Conservation (phyloP, 371 early-diverging fungal genomes). For the Mucor piriformis region DNA sequence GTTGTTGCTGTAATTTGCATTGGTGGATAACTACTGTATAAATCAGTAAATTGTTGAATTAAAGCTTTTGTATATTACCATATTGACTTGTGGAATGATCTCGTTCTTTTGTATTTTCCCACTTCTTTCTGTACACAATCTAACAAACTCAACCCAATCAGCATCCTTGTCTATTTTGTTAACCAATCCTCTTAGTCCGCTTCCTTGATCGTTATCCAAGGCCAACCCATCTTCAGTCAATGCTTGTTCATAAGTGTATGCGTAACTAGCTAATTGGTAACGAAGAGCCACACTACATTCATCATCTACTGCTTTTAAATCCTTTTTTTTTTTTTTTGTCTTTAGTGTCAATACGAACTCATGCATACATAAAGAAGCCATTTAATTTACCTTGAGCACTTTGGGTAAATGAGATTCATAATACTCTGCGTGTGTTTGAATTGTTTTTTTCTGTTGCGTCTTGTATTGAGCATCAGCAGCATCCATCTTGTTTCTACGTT, state of each 20-base stretch:
- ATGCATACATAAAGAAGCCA: no score
- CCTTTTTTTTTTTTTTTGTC: conserved; percentile 26
- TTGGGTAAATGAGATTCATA: conserved; percentile 59
- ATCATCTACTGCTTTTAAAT: conserved; percentile 72
- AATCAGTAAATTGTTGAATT: background rate
- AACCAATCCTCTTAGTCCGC: conserved; percentile 55
- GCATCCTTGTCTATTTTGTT: conserved; percentile 65
- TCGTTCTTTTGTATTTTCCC: conserved; percentile 29
- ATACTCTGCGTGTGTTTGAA: conserved; percentile 67
- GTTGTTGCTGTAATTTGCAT: conserved; percentile 21
- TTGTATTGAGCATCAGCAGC: conserved; percentile 73
- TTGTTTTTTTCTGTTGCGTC: conserved; percentile 66
- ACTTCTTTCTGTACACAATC: conserved; percentile 26
- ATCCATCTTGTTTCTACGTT: conserved; percentile 31
- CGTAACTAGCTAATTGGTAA: conserved; percentile 72
- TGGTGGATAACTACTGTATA: background rate
- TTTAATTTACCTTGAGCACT: conserved; percentile 18
- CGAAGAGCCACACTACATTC: conserved; percentile 71
- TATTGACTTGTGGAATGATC: conserved; percentile 6
- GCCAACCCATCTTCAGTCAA: conserved; percentile 35
- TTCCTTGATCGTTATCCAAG: conserved; percentile 43
- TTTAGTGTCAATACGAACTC: no score
- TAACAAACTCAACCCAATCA: conserved; percentile 40
- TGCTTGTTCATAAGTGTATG: conserved; percentile 56
- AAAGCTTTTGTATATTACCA: conserved; percentile 2